A percentile compares a stretch with the other conserved stretches of the same genome.
Evolutionary conservation across 2,329 filamentous ascomycete genomes (phyloP).

Genomic region (Talaromyces sp.): DNA sequence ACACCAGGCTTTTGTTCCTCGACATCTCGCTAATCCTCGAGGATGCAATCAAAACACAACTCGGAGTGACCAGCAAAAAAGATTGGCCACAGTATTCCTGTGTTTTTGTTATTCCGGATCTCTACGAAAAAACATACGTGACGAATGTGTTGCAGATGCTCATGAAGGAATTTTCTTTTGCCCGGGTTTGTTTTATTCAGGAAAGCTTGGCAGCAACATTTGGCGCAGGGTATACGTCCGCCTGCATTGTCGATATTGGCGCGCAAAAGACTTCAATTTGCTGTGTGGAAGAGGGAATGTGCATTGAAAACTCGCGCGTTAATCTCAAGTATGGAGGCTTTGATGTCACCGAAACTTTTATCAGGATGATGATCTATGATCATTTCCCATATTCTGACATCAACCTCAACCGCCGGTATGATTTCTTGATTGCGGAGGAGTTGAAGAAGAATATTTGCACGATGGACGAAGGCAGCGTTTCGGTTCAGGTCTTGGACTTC

Average conservation of each 20-base stretch:
- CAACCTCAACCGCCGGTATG: conserved; percentile 82
- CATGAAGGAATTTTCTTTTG: conserved; percentile 85
- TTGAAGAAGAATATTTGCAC: conserved; percentile 91
- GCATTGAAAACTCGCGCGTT: conserved; percentile 86
- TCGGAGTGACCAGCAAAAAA: conserved; percentile 69
- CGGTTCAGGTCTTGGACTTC: conserved; percentile 82
- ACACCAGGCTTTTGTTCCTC: conserved; percentile 71
- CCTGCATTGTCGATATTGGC: conserved; percentile 92
- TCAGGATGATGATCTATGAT: conserved; percentile 97
- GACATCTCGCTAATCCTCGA: conserved; percentile 86
- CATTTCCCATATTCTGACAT: conserved; percentile 94
- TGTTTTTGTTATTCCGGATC: conserved; percentile 92
- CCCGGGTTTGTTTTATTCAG: conserved; percentile 85
- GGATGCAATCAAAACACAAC: conserved; percentile 76
- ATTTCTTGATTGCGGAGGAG: conserved; percentile 90
- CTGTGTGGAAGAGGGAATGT: conserved; percentile 94
- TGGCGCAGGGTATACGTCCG: conserved; percentile 87
- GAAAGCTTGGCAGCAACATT: conserved; percentile 93
- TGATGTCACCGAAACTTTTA: conserved; percentile 89
- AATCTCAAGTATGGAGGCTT: conserved; percentile 91
- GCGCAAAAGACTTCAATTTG: conserved; percentile 96
- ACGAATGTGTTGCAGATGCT: conserved; percentile 77
- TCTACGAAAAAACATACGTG: conserved; percentile 93
- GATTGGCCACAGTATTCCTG: conserved; percentile 89
- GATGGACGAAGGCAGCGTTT: conserved; percentile 83